Base-by-base conservation (phyloP, 768 basidiomycete species). In the Kondoa subrosea region DNA sequence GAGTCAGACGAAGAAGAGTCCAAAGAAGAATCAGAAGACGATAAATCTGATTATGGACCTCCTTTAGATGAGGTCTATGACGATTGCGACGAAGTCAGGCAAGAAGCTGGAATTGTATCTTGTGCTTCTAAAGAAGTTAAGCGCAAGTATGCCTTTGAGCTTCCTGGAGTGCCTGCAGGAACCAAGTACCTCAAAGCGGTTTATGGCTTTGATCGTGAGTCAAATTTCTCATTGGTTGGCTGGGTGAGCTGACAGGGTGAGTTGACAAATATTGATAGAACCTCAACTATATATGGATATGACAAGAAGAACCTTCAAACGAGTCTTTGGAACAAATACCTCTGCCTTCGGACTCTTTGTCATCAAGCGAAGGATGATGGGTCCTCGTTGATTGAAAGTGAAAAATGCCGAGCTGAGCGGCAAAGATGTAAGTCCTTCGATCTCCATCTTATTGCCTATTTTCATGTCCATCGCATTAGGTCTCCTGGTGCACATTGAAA, bases 401-500 rank as follows among this genome's bases (percentile, higher is more conserved):
- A 86, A 87, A 77, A 82, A 86, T 59, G 86, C 87, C 1, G 78
- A 81, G 27, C 78, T 92, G 59, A 73, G 69, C 21, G 78, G 85
- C 72, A 86, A 88, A 77, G 88, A 87, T 1, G 91, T 95, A 76
- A 65, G 86, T 77, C 4, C 16, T 16, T 25, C n/a, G n/a, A 34
- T 40, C 29, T n/a, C 26, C 2, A 16, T 31, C 33, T 8, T 33
- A 29, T 1, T 26, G 15, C 21, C 17, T 0, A 1, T 14, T 16
- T 16, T 30, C 34, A 68, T 29, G 29, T 27, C 33, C 29, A 17
- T n/a, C 56, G 25, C 32, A n/a, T 1, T 70, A 96, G 93, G 82
- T 89, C 33, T 93, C 95, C 0, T 99, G 95, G 95, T 96, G 92
- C 74, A 92, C 92, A 78, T 79, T 96, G 15, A 93, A 99, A 78